Conservation (phyloP, 768 basidiomycete species). For the Naganishia randhawae region DNA sequence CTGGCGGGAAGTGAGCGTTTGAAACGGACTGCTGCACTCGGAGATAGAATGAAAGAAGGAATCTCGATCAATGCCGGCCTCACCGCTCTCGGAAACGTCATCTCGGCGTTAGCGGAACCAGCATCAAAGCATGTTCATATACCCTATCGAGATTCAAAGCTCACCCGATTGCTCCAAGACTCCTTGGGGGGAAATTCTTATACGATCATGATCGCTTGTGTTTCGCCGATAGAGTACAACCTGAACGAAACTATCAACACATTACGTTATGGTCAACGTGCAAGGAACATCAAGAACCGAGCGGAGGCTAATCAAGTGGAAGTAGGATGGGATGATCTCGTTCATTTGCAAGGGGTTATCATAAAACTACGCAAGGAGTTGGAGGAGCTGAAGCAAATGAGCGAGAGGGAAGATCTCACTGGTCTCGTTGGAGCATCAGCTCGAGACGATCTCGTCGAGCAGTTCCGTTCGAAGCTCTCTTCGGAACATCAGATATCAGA, state of each 20-base stretch:
- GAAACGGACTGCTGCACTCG: slow-evolving; percentile 91
- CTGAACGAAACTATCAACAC: slow-evolving; percentile 74
- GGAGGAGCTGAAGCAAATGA: slow-evolving; percentile 67
- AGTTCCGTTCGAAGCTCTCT: slow-evolving; percentile 72
- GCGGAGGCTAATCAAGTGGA: slow-evolving; percentile 89
- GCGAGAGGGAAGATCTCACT: slow-evolving; percentile 51
- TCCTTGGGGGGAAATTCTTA: slow-evolving; percentile 96
- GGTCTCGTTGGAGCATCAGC: slow-evolving; percentile 17
- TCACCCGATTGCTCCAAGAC: slow-evolving; percentile 91
- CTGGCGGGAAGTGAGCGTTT: slow-evolving; percentile 93
- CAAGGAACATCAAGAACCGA: slow-evolving; percentile 93
- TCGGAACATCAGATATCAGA: slow-evolving; percentile 51
- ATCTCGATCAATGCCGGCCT: slow-evolving; percentile 97
- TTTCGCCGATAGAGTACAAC: slow-evolving; percentile 94
- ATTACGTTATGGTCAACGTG: slow-evolving; percentile 93
- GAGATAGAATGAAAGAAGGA: slow-evolving; percentile 97
- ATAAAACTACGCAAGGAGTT: slow-evolving; percentile 80
- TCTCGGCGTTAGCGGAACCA: slow-evolving; percentile 94
- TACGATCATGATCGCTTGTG: slow-evolving; percentile 98
- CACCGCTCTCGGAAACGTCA: slow-evolving; percentile 93
- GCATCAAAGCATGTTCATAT: slow-evolving; percentile 83
- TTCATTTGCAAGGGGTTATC: slow-evolving; percentile 87
- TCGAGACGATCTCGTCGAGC: slow-evolving; percentile 58
- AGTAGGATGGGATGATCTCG: slow-evolving; percentile 97
- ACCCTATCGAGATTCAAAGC: slow-evolving; percentile 97